Conservation (phyloP, 2,329 filamentous ascomycete genomes). For the Bipolaris oryzae region DNA sequence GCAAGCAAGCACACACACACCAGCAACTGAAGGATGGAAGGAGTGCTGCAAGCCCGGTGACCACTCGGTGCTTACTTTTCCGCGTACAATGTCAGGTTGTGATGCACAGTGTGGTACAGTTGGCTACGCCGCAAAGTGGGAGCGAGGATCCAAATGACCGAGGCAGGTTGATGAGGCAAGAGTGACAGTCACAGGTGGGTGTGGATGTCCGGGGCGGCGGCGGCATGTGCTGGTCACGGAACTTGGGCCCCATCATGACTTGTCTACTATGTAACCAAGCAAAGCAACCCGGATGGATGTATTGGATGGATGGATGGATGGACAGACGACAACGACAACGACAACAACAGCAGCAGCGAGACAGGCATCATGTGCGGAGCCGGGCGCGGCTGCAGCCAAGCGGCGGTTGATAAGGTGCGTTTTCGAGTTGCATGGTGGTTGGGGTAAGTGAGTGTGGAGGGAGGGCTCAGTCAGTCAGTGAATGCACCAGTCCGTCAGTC, state of each 20-base stretch:
- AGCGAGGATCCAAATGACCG: slow-evolving; percentile 24
- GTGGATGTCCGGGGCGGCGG: slow-evolving; percentile 20
- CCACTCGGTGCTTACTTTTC: slow-evolving; percentile 32
- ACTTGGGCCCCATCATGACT: slow-evolving; percentile 10
- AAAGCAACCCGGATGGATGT: no score
- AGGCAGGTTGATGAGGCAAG: slow-evolving; percentile 29
- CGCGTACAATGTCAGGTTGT: slow-evolving; percentile 30
- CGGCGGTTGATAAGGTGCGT: slow-evolving; percentile 24
- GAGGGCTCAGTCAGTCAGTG: no score
- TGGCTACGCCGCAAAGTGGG: slow-evolving; percentile 26
- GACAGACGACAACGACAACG: no score
- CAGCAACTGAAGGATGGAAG: no score
- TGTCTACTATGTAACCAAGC: no score
- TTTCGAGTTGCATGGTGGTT: slow-evolving; percentile 3
- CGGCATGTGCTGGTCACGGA: slow-evolving; percentile 32
- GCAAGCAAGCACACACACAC: slow-evolving; percentile 3
- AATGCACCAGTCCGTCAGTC: no score
- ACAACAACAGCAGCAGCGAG: no score
- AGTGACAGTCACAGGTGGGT: slow-evolving; percentile 23
- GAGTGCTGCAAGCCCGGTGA: slow-evolving; percentile 9
- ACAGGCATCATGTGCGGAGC: neutral
- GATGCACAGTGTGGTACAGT: slow-evolving; percentile 35
- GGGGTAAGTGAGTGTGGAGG: no score
- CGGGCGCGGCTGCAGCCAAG: slow-evolving; percentile 29
- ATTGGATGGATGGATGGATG: no score